These are phyloP conservation scores for Cystobasidium tubakii DNA, from an alignment of 768 basidiomycete genomes.

Conservation along the genomic window DNA sequence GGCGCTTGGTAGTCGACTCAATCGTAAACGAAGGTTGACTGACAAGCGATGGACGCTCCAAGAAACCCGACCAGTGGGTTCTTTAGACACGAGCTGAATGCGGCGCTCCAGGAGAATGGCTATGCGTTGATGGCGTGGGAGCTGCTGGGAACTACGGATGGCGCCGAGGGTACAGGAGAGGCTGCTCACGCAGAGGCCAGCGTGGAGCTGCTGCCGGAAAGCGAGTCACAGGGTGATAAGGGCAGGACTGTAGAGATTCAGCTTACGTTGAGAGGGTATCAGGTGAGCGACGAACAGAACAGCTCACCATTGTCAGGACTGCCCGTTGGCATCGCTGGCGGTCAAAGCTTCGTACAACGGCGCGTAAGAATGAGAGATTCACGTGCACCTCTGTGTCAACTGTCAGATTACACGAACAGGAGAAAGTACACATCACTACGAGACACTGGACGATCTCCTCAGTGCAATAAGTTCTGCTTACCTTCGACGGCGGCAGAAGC, in stretches of 20 bases:
- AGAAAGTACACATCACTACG: slow-evolving; percentile 8
- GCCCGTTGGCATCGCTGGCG: not conserved
- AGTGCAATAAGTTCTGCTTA: slow-evolving; percentile 16
- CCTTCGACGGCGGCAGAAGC: slow-evolving; percentile 8
- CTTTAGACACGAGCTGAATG: slow-evolving; percentile 9
- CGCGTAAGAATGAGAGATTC: not conserved
- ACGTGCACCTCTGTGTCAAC: not conserved
- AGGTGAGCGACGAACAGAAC: not conserved
- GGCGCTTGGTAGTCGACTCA: not conserved
- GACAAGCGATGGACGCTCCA: not conserved
- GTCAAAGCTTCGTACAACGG: not conserved
- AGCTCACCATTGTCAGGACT: not conserved
- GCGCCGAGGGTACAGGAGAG: not conserved
- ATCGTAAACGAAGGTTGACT: not conserved
- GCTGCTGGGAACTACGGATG: not conserved
- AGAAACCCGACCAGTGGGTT: slow-evolving; percentile 2
- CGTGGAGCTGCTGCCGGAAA: slow-evolving; percentile 13
- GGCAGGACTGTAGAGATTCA: slow-evolving; percentile 9
- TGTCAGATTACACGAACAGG: too few species aligned
- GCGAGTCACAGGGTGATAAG: not conserved
- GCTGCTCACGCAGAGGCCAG: slow-evolving; percentile 12
- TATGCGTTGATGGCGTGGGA: slow-evolving; percentile 26
- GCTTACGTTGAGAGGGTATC: slow-evolving; percentile 13
- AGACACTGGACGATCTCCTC: slow-evolving; percentile 30
- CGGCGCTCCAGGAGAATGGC: slow-evolving; percentile 24